Evolutionary conservation across 495 filamentous ascomycete species (phyloP), one percentile per base, ranked within the genome.

Genomic region (Aspergillus egyptiacus): DNA sequence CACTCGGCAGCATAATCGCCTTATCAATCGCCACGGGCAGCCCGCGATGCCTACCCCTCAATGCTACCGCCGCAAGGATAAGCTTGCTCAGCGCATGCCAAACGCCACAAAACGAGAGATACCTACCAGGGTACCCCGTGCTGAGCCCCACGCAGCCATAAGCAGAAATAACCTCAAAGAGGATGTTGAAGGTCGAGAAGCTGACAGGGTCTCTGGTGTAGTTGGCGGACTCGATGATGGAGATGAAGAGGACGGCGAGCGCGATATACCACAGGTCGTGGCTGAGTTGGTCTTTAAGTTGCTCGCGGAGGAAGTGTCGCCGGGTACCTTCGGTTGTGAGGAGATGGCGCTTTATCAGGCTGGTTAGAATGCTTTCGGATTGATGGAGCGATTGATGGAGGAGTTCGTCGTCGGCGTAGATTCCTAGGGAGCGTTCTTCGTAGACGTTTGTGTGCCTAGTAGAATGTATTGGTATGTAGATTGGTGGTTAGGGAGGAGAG

Each of bases 251-350:
- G 4, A 84, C 71, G 3, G 87, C 86, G 2, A 89, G 63, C 0
- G 83, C 82, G 11, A 96, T 77, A 82, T 83, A 91, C 88, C 88
- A 94, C 3, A 91, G 64, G 57, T 96, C 90, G 65, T 94, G 87
- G 27, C 86, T 82, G 7, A 95, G 78, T 58, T 95, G 87, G 25
- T 83, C 82, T 27, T 84, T 81, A 8, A 96, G 73, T 51, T 95
- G 71, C 54, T 78, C 71, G 45, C 71, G 77, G 7, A 83, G 67
- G 58, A 83, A 84, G 52, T 78, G 78, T 38, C 70, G 62, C 45
- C 71, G 70, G 2, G 75, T 57, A 3, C 30, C 51, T 31, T 53
- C 60, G n/a, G 62, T 60, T 11, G 60, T 60, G 25, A 66, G 39
- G 23, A 55, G 48, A 24, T 61, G 59, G 25, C 61, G 57, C 1